Percentiles rank a stretch among this genome's conserved stretches.
Conservation (phyloP, 1,139 yeast species). For the Hansenula sp. region DNA sequence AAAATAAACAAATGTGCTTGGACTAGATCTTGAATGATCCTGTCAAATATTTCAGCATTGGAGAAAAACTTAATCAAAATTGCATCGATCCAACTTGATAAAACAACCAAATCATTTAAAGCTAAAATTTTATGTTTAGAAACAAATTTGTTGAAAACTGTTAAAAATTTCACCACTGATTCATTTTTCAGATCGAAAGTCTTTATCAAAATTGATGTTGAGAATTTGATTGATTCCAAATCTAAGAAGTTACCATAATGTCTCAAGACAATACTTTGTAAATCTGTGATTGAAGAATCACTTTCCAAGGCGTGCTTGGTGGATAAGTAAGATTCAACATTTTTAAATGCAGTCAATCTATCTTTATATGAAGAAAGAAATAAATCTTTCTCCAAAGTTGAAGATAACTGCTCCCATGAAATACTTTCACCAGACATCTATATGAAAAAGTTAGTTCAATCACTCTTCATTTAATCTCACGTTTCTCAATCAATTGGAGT, state of each 20-base stretch:
- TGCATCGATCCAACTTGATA: conserved; percentile 52
- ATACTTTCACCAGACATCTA: conserved; percentile 9
- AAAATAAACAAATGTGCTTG: conserved; percentile 20
- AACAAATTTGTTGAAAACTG: conserved; percentile 36
- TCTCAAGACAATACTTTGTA: conserved; percentile 32
- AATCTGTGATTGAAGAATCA: conserved; percentile 23
- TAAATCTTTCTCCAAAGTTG: conserved; percentile 25
- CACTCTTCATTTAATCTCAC: background rate
- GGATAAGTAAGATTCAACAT: conserved; percentile 24
- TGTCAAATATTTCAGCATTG: conserved; percentile 14
- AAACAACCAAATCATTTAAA: conserved; percentile 48
- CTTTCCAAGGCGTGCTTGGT: conserved; percentile 11
- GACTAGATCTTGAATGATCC: conserved; percentile 22
- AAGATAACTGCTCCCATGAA: conserved; percentile 28
- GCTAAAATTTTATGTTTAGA: conserved; percentile 38
- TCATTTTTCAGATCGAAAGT: conserved; percentile 32
- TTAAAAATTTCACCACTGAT: conserved; percentile 32
- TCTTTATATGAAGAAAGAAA: conserved; percentile 33
- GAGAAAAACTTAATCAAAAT: conserved; percentile 11
- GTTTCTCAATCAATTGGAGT: background rate
- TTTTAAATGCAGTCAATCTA: conserved; percentile 25
- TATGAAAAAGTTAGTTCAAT: background rate
- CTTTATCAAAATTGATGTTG: conserved; percentile 33
- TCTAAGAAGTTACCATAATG: conserved; percentile 53
- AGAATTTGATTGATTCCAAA: conserved; percentile 39